Evolutionary conservation across 768 basidiomycete genomes (phyloP).

Genomic region (Lactarius akahatsu): DNA sequence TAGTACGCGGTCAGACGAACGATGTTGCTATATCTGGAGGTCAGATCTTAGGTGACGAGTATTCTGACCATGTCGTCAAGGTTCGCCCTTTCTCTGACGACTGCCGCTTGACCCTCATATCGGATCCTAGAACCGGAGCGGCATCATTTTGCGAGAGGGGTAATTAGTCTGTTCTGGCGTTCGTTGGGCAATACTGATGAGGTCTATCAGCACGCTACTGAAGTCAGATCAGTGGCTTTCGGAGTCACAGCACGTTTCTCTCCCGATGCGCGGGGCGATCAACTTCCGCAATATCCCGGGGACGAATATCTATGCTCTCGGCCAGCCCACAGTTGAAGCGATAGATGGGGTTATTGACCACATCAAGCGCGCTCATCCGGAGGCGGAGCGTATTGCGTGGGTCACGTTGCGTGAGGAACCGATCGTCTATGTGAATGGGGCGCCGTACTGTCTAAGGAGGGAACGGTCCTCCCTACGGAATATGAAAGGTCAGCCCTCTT

Average conservation of each 20-base stretch:
- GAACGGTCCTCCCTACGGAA: conserved; percentile 88
- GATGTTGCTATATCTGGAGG: conserved; percentile 76
- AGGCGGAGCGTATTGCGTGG: conserved; percentile 73
- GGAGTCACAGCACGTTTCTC: conserved; percentile 62
- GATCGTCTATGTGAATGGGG: conserved; percentile 88
- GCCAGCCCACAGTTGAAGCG: conserved; percentile 88
- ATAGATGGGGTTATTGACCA: conserved; percentile 74
- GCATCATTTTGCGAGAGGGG: conserved; percentile 91
- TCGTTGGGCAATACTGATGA: conserved; percentile 2
- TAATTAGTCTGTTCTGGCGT: conserved; percentile 38
- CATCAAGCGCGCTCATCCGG: conserved; percentile 60
- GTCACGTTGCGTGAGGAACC: conserved; percentile 93
- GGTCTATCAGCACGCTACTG: conserved; percentile 60
- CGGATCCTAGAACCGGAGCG: conserved; percentile 70
- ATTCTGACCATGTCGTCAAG: conserved; percentile 90
- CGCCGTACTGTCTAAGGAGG: conserved; percentile 84
- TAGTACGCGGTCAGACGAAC: conserved; percentile 68
- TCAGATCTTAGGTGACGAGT: conserved; percentile 91
- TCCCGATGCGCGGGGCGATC: conserved; percentile 85
- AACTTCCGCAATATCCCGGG: conserved; percentile 86
- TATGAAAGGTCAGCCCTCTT: conserved; percentile 70
- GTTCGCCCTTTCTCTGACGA: conserved; percentile 40
- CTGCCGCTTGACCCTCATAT: background rate
- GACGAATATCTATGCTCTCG: conserved; percentile 86
- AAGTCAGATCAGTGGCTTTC: conserved; percentile 93